Conservation (phyloP, 257 asterid species). For the Solanum raphanifolium region DNA sequence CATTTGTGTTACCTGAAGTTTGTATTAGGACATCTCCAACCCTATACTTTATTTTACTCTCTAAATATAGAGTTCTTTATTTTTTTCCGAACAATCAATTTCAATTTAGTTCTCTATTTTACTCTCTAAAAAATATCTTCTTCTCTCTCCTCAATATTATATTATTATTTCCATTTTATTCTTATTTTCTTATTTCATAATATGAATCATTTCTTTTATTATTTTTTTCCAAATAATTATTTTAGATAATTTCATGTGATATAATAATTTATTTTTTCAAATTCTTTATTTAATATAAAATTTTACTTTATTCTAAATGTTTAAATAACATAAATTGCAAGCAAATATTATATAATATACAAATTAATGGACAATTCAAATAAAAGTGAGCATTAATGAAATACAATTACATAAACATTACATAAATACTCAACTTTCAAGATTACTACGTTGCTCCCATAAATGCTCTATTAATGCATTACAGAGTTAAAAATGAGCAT, state of each 20-base stretch:
- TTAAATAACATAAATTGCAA: no score
- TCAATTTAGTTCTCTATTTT: background rate
- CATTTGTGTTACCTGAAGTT: background rate
- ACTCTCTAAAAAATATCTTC: background rate
- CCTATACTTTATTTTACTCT: background rate
- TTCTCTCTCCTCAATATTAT: background rate
- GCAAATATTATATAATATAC: background rate
- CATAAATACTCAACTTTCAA: background rate
- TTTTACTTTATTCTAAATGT: no score
- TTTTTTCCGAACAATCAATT: background rate
- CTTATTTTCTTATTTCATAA: no score
- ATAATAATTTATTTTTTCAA: no score
- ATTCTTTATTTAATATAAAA: no score
- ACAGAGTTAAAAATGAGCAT: background rate
- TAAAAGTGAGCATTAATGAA: no score
- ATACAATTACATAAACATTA: no score
- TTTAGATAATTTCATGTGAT: no score
- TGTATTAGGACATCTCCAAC: background rate
- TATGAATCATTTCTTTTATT: no score
- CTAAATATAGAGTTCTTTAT: no score
- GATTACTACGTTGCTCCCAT: background rate
- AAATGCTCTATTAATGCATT: background rate
- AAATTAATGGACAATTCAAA: background rate
- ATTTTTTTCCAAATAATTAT: no score
- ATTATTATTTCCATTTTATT: no score